Conservation (phyloP, 2,329 filamentous ascomycete genomes). For the Cladophialophora immunda region DNA sequence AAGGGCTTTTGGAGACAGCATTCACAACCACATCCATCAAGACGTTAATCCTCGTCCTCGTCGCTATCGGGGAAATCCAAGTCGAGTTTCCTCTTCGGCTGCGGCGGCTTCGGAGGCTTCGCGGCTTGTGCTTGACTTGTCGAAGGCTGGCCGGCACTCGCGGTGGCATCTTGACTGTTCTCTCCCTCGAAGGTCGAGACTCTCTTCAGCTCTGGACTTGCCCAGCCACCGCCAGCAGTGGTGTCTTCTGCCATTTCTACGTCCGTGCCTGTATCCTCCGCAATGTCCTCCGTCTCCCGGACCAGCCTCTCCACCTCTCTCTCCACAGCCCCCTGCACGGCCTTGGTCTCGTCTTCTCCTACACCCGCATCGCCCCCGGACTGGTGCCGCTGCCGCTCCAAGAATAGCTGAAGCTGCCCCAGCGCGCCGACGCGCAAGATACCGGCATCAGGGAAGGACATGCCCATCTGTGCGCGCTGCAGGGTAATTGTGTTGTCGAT, state of each 20-base stretch:
- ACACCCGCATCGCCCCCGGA: background rate
- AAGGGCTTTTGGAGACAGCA: background rate
- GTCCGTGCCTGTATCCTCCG: constrained; percentile 56
- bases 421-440: constrained; percentile 56
- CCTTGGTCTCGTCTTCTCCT: constrained; percentile 59
- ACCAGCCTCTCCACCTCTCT: constrained; percentile 54
- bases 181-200: background rate
- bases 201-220: constrained; percentile 42
- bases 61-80: constrained; percentile 54
- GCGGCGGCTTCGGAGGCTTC: constrained; percentile 13
- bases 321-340: constrained; percentile 48
- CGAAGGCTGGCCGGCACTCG: background rate
- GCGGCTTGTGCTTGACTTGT: background rate
- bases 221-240: constrained; percentile 48
- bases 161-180: background rate
- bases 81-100: constrained; percentile 48
- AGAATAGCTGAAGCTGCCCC: constrained; percentile 53
- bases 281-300: constrained; percentile 62
- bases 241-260: constrained; percentile 32
- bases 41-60: constrained; percentile 47
- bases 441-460: constrained; percentile 56
- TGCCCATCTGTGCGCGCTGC: constrained; percentile 51
- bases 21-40: no score
- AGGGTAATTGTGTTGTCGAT: constrained; percentile 48
- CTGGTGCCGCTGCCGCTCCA: constrained; percentile 62